phyloP scores from a whole-genome alignment of 345 rosid genomes.

The Heritiera littoralis region DNA sequence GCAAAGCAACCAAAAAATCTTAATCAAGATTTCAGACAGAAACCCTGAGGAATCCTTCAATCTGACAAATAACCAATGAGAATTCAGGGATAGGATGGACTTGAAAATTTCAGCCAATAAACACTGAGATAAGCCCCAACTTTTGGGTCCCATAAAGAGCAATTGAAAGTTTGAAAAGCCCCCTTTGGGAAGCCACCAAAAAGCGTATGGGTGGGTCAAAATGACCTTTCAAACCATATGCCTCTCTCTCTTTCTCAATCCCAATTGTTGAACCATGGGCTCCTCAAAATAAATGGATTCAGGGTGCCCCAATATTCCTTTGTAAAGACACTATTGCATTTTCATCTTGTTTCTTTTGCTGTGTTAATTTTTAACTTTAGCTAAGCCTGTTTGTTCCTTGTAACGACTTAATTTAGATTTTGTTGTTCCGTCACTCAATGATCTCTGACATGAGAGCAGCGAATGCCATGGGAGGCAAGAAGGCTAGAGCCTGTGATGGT shows the following conservation, averaged over 20 bases:
- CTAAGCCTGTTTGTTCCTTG: background rate
- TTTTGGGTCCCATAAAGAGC: slow-evolving; percentile 4
- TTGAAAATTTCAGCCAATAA: slow-evolving; percentile 41
- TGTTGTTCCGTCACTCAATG: background rate
- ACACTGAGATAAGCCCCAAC: slow-evolving; percentile 28
- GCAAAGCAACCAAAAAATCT: background rate
- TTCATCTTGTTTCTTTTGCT: background rate
- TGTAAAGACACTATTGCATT: background rate
- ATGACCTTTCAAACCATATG: background rate
- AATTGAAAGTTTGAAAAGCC: background rate
- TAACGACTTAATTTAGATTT: background rate
- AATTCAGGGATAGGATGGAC: slow-evolving; percentile 34
- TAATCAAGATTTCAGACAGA: slow-evolving; percentile 11
- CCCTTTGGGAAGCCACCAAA: background rate
- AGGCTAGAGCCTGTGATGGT: slow-evolving; percentile 47
- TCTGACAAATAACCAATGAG: slow-evolving; percentile 39
- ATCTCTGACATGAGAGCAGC: background rate
- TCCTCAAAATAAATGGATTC: slow-evolving; percentile 16
- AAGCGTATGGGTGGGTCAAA: slow-evolving; percentile 9
- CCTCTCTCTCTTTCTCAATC: background rate
- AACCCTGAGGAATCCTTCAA: slow-evolving; percentile 33
- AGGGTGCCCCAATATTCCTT: background rate
- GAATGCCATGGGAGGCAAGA: slow-evolving; percentile 22
- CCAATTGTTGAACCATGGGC: slow-evolving; percentile 11
- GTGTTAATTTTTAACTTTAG: background rate